phyloP scores from a whole-genome alignment of 306 rosid genomes.

The Medicago lupulina region DNA sequence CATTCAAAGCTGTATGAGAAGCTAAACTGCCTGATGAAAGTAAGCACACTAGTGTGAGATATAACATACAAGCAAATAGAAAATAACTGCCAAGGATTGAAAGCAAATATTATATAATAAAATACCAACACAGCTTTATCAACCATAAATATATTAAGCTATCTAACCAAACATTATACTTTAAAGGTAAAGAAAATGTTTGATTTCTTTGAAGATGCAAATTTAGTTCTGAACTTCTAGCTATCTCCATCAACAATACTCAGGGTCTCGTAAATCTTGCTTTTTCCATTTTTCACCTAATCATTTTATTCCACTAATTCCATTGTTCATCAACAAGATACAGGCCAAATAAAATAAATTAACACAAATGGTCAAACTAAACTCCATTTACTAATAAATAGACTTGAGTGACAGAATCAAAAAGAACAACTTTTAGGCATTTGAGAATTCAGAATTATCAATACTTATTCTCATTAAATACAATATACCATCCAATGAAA shows the following conservation, averaged over 20 bases:
- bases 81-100: slow-evolving; percentile 18
- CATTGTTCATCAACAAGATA: slow-evolving; percentile 36
- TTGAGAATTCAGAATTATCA: slow-evolving; percentile 48
- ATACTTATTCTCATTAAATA: slow-evolving; percentile 49
- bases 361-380: not conserved
- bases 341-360: not conserved
- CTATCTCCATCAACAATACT: slow-evolving; percentile 20
- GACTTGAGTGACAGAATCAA: slow-evolving; percentile 27
- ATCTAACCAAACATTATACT: slow-evolving; percentile 14
- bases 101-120: slow-evolving; percentile 23
- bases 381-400: slow-evolving; percentile 21
- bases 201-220: slow-evolving; percentile 34
- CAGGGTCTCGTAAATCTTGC: slow-evolving; percentile 23
- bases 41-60: slow-evolving; percentile 52
- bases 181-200: not conserved
- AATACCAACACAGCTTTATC: slow-evolving; percentile 22
- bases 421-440: slow-evolving; percentile 15
- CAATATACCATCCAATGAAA: slow-evolving; percentile 57
- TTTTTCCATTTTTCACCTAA: slow-evolving; percentile 32
- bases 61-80: slow-evolving; percentile 17
- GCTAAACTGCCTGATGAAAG: slow-evolving; percentile 65
- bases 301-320: slow-evolving; percentile 33
- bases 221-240: slow-evolving; percentile 29
- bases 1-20: slow-evolving; percentile 63
- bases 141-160: not conserved